phyloP scores from a whole-genome alignment of 768 basidiomycete genomes.

The Boletus edulis region DNA sequence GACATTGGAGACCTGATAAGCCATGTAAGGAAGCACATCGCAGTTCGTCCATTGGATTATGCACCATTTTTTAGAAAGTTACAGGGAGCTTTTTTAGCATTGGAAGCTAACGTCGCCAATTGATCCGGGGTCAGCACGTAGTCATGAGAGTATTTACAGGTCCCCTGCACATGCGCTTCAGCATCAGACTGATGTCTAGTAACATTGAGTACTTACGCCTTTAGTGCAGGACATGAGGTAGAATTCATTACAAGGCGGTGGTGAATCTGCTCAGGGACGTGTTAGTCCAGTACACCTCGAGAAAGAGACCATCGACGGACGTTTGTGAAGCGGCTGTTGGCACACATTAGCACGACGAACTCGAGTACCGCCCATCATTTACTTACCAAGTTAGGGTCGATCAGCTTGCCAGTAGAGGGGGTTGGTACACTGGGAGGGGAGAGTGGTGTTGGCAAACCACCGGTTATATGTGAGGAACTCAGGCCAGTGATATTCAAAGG shows the following conservation, averaged over 20 bases:
- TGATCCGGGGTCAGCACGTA: constrained; percentile 72
- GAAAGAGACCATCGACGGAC: constrained; percentile 40
- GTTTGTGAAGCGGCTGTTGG: constrained; percentile 71
- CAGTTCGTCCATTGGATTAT: constrained; percentile 4
- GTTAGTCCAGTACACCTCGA: constrained; percentile 1
- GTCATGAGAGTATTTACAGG: constrained; percentile 85
- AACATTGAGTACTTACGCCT: constrained; percentile 46
- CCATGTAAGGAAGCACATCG: constrained; percentile 2
- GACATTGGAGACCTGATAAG: constrained; percentile 60
- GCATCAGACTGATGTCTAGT: constrained; percentile 12
- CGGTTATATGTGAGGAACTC: constrained; percentile 45
- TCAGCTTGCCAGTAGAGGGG: constrained; percentile 31
- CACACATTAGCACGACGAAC: constrained; percentile 7
- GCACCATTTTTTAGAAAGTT: constrained; percentile 79
- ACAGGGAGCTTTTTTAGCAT: constrained; percentile 84
- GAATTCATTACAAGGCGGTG: constrained; percentile 83
- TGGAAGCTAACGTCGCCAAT: constrained; percentile 63
- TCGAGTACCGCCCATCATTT: neutral
- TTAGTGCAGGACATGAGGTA: constrained; percentile 83
- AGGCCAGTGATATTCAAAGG: constrained; percentile 44
- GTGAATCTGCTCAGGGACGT: constrained; percentile 51
- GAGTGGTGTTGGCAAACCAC: constrained; percentile 66
- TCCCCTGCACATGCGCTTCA: constrained; percentile 37
- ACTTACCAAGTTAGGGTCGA: constrained; percentile 66
- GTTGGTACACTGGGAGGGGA: constrained; percentile 46